These are phyloP conservation scores for Fusarium veterinarium DNA, from an alignment of 2,329 filamentous ascomycete species.

Conservation along the genomic window DNA sequence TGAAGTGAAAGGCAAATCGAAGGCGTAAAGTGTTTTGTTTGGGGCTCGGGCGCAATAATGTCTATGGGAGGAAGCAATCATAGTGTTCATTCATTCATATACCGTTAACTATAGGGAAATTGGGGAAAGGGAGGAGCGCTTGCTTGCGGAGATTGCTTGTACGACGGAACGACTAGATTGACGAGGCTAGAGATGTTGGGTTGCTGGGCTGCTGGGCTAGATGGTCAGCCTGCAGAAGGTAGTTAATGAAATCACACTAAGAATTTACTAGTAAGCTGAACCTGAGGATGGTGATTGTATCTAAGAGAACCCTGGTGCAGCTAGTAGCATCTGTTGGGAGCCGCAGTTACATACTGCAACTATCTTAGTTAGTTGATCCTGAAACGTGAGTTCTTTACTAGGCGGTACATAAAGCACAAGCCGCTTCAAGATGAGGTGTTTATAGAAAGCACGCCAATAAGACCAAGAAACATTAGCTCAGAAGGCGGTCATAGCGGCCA, in stretches of 20 bases:
- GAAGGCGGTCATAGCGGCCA: background rate
- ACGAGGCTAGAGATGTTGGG: slow-evolving; percentile 4
- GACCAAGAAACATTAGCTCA: background rate
- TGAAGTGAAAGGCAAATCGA: slow-evolving; percentile 44
- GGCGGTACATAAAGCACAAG: background rate
- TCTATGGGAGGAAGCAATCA: slow-evolving; percentile 11
- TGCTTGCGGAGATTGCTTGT: slow-evolving; percentile 25
- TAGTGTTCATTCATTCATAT: background rate
- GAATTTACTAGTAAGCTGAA: slow-evolving; percentile 1
- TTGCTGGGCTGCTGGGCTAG: slow-evolving; percentile 4
- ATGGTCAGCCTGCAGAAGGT: background rate
- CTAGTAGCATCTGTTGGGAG: slow-evolving; percentile 29
- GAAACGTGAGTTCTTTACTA: slow-evolving; percentile 15
- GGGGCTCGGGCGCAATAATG: slow-evolving; percentile 3
- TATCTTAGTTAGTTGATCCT: slow-evolving; percentile 1
- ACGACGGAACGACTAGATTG: slow-evolving; percentile 20
- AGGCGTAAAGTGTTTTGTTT: slow-evolving; percentile 20
- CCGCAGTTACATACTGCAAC: background rate
- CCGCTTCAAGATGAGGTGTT: background rate
- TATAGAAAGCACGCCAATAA: background rate
- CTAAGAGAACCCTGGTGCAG: slow-evolving; percentile 26
- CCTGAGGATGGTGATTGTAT: slow-evolving; percentile 22
- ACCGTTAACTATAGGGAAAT: background rate
- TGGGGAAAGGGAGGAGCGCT: background rate
- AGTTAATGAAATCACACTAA: slow-evolving; percentile 12